Evolutionary conservation across 345 rosid species (phyloP).

Genomic region (Gossypium bickii): DNA sequence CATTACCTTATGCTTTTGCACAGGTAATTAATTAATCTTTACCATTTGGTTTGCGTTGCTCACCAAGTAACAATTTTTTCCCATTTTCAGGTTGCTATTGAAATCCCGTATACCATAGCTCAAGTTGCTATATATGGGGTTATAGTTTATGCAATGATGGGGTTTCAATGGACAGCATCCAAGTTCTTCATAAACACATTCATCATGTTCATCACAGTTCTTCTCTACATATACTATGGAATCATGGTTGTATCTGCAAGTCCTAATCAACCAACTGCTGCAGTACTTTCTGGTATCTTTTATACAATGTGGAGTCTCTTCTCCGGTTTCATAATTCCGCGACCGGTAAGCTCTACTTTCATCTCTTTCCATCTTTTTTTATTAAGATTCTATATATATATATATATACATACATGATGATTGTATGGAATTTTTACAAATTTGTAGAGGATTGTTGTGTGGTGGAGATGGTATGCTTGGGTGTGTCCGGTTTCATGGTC

Average conservation of each 20-base stretch:
- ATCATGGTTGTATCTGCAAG: constrained; percentile 38
- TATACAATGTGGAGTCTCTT: constrained; percentile 41
- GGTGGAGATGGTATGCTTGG: constrained; percentile 46
- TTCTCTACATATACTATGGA: constrained; percentile 44
- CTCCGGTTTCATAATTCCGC: constrained; percentile 48
- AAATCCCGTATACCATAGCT: constrained; percentile 43
- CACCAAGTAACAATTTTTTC: neutral
- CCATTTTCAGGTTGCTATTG: constrained; percentile 35
- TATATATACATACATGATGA: no score
- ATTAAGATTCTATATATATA: no score
- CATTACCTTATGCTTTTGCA: constrained; percentile 33
- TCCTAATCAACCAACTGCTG: constrained; percentile 37
- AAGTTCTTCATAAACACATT: constrained; percentile 33
- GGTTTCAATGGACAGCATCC: constrained; percentile 44
- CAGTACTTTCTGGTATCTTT: constrained; percentile 26
- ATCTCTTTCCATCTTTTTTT: neutral
- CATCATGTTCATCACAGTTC: constrained; percentile 39
- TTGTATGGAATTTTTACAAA: neutral
- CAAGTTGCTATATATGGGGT: constrained; percentile 31
- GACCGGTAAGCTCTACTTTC: constrained; percentile 26
- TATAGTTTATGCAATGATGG: constrained; percentile 41
- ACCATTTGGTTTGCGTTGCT: neutral
- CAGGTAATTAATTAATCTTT: neutral
- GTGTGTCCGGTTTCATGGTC: constrained; percentile 45
- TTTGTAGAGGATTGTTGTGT: constrained; percentile 39